Evolutionary conservation across 2,329 filamentous ascomycete genomes (phyloP), one percentile per base, ranked within the genome.

Genomic region (Scorias spongiosa): DNA sequence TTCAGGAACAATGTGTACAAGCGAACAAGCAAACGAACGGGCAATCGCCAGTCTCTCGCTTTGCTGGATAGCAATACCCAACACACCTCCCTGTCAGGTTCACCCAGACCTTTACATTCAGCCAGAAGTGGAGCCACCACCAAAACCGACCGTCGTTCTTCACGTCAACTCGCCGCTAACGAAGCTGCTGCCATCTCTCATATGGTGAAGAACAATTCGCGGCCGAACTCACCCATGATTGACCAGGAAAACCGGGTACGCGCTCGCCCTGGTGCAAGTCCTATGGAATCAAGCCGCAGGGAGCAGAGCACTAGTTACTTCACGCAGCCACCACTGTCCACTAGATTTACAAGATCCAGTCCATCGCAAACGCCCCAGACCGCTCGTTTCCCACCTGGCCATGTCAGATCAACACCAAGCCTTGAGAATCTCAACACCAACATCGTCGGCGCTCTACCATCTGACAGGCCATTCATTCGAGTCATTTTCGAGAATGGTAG

Each of bases 401-500:
- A 94, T 62, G 77, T 81, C 44, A 78, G 84, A 57, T 84, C 84
- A 53, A 83, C 83, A 55, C 84, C 83, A 43, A 93, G 85, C 63
- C 73, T 89, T 57, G 88, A 95, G 63, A 81, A 81, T 49, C 81
- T 85, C 53, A 79, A 89, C 50, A 63, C 65, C 1, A 91, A 89
- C 74, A 48, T 53, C 28, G 53, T 54, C 15, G 84, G 85, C 51
- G 81, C 82, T 47, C 68, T 95, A 56, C 88, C 88, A 45, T 75
- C 80, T 51, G 84, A 87, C 63, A 86, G 93, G 61, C 83, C 88
- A 47, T 78, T 94, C 48, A 93, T 96, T 50, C 78, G 88, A 49
- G 86, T 95, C 52, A 94, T 96, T 57, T 94, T 84, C 52, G 91
- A 87, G 41, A 85, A 80, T 49, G 91, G 88, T 42, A 80, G 87